These are phyloP conservation scores for Pythium volutum DNA, from an alignment of 352 stramenopile genomes.

Conservation along the genomic window DNA sequence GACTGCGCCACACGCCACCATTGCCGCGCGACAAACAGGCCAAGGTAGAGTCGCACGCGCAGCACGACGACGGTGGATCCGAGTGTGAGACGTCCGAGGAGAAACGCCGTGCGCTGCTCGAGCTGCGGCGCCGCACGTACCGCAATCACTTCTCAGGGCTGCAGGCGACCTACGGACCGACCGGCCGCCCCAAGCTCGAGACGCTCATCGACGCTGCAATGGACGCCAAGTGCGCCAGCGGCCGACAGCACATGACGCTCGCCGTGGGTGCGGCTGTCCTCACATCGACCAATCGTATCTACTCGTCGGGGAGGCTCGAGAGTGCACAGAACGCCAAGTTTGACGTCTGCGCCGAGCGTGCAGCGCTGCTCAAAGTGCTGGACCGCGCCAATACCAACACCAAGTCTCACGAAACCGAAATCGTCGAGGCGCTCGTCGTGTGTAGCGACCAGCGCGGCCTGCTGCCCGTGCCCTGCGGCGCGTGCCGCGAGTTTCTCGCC, in stretches of 20 bases:
- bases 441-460: conserved; percentile 46
- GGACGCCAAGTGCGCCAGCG: conserved; percentile 26
- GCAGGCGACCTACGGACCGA: conserved; percentile 27
- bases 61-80: background rate
- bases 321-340: conserved; percentile 34
- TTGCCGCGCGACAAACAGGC: background rate
- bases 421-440: conserved; percentile 49
- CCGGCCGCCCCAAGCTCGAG: conserved; percentile 40
- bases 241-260: conserved; percentile 31
- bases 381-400: conserved; percentile 5
- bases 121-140: conserved; percentile 40
- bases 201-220: conserved; percentile 50
- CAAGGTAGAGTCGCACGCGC: background rate
- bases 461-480: conserved; percentile 60
- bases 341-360: conserved; percentile 56
- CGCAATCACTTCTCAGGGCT: conserved; percentile 45
- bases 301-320: conserved; percentile 36
- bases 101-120: conserved; percentile 33
- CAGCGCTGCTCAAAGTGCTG: conserved; percentile 47
- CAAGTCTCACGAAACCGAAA: conserved; percentile 7
- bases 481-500: conserved; percentile 66
- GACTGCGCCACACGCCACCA: conserved; percentile 6
- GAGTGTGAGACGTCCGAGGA: background rate
- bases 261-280: conserved; percentile 53
- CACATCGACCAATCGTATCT: conserved; percentile 44